Evolutionary conservation across 805 yeast genomes (phyloP).

Genomic region (Ogataea corticis): DNA sequence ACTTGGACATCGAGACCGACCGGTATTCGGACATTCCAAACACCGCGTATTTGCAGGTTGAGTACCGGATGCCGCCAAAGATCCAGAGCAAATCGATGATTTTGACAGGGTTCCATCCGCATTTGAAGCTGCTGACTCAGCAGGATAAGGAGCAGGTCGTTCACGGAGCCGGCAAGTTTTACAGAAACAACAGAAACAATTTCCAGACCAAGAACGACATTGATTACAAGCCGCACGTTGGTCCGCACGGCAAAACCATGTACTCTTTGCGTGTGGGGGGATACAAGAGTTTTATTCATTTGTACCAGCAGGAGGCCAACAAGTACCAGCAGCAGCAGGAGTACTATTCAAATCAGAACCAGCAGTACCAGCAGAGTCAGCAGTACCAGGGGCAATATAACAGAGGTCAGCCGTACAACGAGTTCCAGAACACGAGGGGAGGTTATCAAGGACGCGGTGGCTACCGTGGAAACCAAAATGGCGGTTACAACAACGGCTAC

Average conservation of each 20-base stretch:
- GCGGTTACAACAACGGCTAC: conserved; percentile 11
- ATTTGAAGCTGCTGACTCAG: conserved; percentile 56
- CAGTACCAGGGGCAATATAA: conserved; percentile 9
- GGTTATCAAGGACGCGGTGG: conserved; percentile 9
- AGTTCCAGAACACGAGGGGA: conserved; percentile 12
- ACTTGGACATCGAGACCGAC: conserved; percentile 37
- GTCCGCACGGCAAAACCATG: conserved; percentile 48
- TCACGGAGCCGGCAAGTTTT: conserved; percentile 43
- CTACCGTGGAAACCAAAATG: conserved; percentile 22
- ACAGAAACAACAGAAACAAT: conserved; percentile 29
- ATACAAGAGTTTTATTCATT: conserved; percentile 43
- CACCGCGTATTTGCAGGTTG: conserved; percentile 40
- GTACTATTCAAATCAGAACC: conserved; percentile 15
- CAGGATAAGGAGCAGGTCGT: conserved; percentile 67
- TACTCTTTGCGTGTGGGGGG: conserved; percentile 54
- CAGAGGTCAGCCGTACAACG: conserved; percentile 19
- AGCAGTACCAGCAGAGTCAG: conserved; percentile 10
- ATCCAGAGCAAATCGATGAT: conserved; percentile 77
- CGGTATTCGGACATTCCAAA: conserved; percentile 45
- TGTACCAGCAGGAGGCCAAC: conserved; percentile 31
- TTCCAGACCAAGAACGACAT: conserved; percentile 26
- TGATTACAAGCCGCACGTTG: conserved; percentile 45
- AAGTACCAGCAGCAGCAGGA: conserved; percentile 25
- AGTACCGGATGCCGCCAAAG: conserved; percentile 62
- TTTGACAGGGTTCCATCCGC: conserved; percentile 73